Conservation (phyloP, 2,329 filamentous ascomycete genomes). For the Fusarium brevicatenulatum region DNA sequence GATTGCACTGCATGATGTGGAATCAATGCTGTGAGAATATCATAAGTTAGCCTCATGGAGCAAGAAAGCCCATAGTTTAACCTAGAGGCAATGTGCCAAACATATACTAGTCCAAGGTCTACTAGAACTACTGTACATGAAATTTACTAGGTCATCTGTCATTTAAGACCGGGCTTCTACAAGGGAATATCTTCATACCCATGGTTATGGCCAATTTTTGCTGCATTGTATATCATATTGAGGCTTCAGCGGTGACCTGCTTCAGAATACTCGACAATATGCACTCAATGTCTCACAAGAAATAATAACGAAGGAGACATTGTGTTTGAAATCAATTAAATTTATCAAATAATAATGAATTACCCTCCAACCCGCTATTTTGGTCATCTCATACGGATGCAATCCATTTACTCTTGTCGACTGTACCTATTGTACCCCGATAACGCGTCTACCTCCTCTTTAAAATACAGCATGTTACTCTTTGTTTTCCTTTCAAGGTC, state of each 20-base stretch:
- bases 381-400: background rate
- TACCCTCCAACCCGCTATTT: background rate
- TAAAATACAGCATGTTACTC: background rate
- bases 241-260: background rate
- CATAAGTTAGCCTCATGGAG: background rate
- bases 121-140: background rate
- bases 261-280: background rate
- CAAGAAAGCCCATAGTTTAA: background rate
- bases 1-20: conserved; percentile 1
- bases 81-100: background rate
- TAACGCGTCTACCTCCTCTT: conserved; percentile 17
- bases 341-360: background rate
- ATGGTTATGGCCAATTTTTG: background rate
- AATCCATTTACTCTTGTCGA: conserved; percentile 1
- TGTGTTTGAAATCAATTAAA: background rate
- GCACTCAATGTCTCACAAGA: background rate
- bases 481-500: background rate
- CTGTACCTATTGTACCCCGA: conserved; percentile 5
- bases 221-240: background rate
- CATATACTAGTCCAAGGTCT: background rate
- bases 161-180: background rate
- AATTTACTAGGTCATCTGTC: background rate
- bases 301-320: background rate
- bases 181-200: background rate
- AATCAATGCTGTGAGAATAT: conserved; percentile 1